Conservation (phyloP, 495 filamentous ascomycete species). For the Entonaema liquescens region DNA sequence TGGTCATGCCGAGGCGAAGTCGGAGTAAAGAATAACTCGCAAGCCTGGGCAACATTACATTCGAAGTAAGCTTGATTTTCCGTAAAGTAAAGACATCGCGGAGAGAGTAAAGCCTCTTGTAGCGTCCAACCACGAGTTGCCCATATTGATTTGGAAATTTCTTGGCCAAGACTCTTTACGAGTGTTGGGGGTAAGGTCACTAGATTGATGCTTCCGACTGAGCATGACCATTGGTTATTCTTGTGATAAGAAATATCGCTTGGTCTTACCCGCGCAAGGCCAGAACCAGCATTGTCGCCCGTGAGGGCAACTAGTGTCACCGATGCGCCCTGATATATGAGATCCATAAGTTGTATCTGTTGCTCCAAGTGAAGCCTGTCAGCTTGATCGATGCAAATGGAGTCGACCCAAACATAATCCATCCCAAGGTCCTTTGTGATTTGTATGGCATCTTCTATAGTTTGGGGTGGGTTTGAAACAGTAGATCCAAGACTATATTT, state of each 20-base stretch:
- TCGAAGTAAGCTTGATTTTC: not conserved
- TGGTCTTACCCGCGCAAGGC: not conserved
- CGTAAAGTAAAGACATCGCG: not conserved
- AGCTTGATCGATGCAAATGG: not conserved
- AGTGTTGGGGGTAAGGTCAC: not conserved
- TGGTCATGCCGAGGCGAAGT: not conserved
- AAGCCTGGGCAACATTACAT: not conserved
- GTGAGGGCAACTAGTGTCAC: not conserved
- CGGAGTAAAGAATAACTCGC: not conserved
- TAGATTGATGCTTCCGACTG: not conserved
- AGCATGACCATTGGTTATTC: not conserved
- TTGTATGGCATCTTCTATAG: not conserved
- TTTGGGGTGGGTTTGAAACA: not conserved
- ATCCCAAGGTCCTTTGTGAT: not conserved
- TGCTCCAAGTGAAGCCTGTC: not conserved
- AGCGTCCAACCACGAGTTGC: not conserved
- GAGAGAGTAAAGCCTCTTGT: not conserved
- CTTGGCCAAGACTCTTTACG: no score
- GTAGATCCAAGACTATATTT: not conserved
- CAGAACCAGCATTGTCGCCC: not conserved
- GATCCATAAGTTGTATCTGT: not conserved
- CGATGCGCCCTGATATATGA: not conserved
- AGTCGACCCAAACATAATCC: not conserved
- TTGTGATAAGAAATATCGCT: no score
- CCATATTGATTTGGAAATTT: not conserved